Evolutionary conservation across 345 rosid genomes (phyloP), one percentile per base, ranked within the genome.

Genomic region (Nasturtium officinale): DNA sequence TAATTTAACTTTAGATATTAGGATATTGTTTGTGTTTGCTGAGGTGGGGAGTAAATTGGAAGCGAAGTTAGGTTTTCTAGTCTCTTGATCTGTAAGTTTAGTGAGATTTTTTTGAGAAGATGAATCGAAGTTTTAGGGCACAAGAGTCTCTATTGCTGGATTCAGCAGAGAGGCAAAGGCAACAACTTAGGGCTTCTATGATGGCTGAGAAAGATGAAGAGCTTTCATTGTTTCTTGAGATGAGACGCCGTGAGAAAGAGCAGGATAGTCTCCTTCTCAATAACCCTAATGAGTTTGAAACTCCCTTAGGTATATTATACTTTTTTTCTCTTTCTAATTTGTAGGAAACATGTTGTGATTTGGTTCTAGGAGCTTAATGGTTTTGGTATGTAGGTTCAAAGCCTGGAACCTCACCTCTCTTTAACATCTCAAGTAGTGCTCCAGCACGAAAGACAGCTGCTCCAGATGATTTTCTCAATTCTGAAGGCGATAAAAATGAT

Each of bases 71-170:
- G 78, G 83, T 67, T 59, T 38, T 56, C 54, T 32, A 53, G 57
- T 56, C 28, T 59, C 53, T 76, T 75, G 80, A 77, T 81, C 77
- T 54, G 73, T 71, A 60, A 61, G 52, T 70, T 72, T 75, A 59
- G 29, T 46, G 68, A 29, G 30, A 29, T 29, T 29, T 29, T 29
- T 29, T 0, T 35, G 40, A 63, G 79, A 30, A 17, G 50, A 92
- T 90, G 99, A 95, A 91, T 85, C 94, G 99, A 45, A 89, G 98
- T 81, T 90, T 90, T 85, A 92, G 96, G 89, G 78, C 84, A 47
- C 85, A 86, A 64, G 96, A 95, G 50, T 80, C 85, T 78, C 84
- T 83, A 69, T 86, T 90, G 90, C 87, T 87, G 72, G 89, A 83
- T 26, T 83, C 92, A 59, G 87, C 83, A 59, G 81, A 79, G 84